Evolutionary conservation across 129 eudicot genomes (phyloP), one percentile per base, ranked within the genome.

Genomic region (Helianthus tuberosus): DNA sequence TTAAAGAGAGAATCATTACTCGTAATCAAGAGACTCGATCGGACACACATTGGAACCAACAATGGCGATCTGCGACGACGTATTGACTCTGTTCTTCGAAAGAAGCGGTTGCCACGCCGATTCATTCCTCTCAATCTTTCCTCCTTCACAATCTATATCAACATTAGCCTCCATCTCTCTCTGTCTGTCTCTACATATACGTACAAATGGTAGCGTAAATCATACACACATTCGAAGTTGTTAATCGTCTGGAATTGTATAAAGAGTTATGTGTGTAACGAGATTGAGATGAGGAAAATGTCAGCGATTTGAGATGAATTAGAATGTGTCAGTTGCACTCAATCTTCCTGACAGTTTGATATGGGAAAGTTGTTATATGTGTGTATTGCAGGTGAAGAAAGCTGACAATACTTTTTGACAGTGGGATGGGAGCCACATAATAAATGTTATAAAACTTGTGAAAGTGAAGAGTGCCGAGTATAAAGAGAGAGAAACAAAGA

Each of bases 21-120:
- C 97, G 75, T 91, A 95, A 82, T 95, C 99, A 60, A 95, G 99
- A 72, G 94, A 86, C 66, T 95, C 97, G 52, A 95, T 91, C 6
- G 99, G 96, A 49, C 75, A 91, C 75, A 79, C 75, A 73, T 95
- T 95, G 73, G 99, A 85, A 10, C 99, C 99, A 84, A 95, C 87
- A 78, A 95, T 89, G 63, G 99, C 99, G 51, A 95, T 89, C 81
- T 95, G 99, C 6, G 99, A 95, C 9, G 97, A 83, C 2, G 81
- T 85, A 64, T 95, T 95, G 65, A 81, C 70, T 62, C 97, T 85
- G 74, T 74, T 88, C 79, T 65, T 84, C 17, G 77, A 72, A 71
- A 93, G 63, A 8, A 91, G 80, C 29, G 96, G 96, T 76, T 88
- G 85, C 14, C 89, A 47, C 64, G 72, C 75, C 64, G 94, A 91